A percentile compares a stretch with the other conserved stretches of the same genome.
These are phyloP conservation scores for Rubroboletus pulcherrimus DNA, from an alignment of 768 basidiomycete genomes.

Conservation along the genomic window DNA sequence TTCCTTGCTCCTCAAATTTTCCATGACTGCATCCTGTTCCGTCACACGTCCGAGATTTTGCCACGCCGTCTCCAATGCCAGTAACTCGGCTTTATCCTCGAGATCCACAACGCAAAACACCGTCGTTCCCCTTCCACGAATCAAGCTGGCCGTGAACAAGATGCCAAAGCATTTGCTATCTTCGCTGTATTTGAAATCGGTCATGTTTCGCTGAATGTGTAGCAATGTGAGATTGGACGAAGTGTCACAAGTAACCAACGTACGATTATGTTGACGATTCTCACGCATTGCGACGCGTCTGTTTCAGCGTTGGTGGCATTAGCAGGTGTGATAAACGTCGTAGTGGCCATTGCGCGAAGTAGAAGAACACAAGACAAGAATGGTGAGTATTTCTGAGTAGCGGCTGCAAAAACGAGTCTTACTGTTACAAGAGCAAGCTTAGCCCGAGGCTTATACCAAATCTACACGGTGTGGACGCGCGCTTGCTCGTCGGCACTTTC, in stretches of 20 bases:
- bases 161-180: background rate
- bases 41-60: background rate
- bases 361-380: background rate
- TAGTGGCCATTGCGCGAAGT: background rate
- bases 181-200: too few relatives aligned
- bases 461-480: background rate
- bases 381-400: background rate
- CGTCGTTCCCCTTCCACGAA: slow-evolving; percentile 11
- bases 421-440: background rate
- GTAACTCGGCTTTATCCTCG: too few relatives aligned
- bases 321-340: background rate
- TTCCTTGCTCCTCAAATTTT: background rate
- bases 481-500: background rate
- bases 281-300: background rate
- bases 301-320: background rate
- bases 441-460: background rate
- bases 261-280: background rate
- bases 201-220: too few relatives aligned
- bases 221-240: background rate
- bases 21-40: background rate
- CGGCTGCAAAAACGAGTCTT: background rate
- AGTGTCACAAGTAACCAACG: background rate
- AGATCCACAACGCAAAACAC: slow-evolving; percentile 2
- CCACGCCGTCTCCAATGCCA: background rate
- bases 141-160: slow-evolving; percentile 5